Percentiles rank a stretch among this genome's conserved stretches.
phyloP scores from a whole-genome alignment of 495 filamentous ascomycete genomes.

The Podospora didyma region DNA sequence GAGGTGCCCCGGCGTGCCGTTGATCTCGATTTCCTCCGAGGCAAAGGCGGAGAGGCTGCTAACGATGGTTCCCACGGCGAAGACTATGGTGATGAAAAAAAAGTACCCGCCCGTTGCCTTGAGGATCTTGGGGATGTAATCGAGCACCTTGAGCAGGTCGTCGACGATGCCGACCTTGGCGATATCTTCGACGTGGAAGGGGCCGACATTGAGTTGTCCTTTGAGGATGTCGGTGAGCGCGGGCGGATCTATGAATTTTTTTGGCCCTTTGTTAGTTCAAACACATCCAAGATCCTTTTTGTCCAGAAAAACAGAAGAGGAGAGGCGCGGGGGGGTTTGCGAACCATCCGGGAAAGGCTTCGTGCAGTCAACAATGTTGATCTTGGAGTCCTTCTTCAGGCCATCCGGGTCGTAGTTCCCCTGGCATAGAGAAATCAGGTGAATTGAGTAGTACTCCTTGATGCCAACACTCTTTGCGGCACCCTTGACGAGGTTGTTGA shows the following conservation, averaged over 20 bases:
- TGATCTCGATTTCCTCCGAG: too few species aligned
- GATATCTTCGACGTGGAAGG: constrained; percentile 38
- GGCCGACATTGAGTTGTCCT: constrained; percentile 46
- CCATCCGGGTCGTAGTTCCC: constrained; percentile 44
- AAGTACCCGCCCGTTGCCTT: constrained; percentile 62
- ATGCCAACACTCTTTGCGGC: constrained; percentile 50
- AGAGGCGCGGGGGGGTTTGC: too few species aligned
- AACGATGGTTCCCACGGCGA: too few species aligned
- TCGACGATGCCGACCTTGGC: constrained; percentile 54
- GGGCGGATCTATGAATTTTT: too few species aligned
- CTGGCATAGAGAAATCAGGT: constrained; percentile 64
- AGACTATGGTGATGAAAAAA: constrained; percentile 43
- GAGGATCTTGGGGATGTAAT: constrained; percentile 43
- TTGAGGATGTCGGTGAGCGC: constrained; percentile 54
- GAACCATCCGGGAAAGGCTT: too few species aligned
- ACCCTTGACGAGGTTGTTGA: constrained; percentile 31
- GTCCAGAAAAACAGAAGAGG: too few species aligned
- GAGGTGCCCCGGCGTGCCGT: background rate
- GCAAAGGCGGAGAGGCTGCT: background rate
- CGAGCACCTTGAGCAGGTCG: constrained; percentile 56
- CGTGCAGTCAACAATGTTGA: too few species aligned
- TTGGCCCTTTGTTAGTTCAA: constrained; percentile 18
- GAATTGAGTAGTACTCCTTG: constrained; percentile 67
- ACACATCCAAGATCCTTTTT: too few species aligned
- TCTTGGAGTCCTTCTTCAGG: constrained; percentile 28